Evolutionary conservation across 805 yeast genomes (phyloP), one percentile per base, ranked within the genome.

Genomic region (Groenewaldozyma salmanticensis): DNA sequence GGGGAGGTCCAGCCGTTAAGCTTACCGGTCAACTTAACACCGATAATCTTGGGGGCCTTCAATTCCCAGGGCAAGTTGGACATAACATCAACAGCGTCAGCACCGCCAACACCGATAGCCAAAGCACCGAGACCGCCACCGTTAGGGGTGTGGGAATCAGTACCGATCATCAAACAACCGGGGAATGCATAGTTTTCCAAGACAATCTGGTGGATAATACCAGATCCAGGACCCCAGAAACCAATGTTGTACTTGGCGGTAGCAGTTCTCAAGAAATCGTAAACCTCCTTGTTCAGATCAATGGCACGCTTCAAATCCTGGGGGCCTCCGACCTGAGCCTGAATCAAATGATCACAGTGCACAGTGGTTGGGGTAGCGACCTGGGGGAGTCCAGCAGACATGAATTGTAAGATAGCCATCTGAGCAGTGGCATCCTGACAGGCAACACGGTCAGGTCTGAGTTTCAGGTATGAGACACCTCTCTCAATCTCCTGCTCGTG

Each of bases 341-440:
- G 96, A 65, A 88, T 88, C 70, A 88, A 78, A 66, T 88, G 97
- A 67, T 88, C 97, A 75, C 97, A 88, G 70, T 88, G 97, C 46
- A 90, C 94, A 36, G 96, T 85, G 47, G 88, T 84, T 41, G 96
- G 96, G 47, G 90, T 88, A 42, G 94, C 94, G 39, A 87, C 94
- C 58, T 77, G 74, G 47, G 84, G 81, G 76, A 86, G 69, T 57
- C 94, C 95, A 54, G 95, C 94, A 47, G 94, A 81, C 94, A 87
- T 87, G 65, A 88, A 88, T 71, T 88, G 97, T 58, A 88, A 72
- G 54, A 88, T 75, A 41, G 96, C 96, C 97, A 88, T 88, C 71
- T 88, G 97, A 43, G 96, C 96, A 45, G 96, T 86, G 44, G 97
- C 97, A 72, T 88, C 97, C 72, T 88, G 97, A 82, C 95, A 87